Evolutionary conservation across 176 grass and related monocot species (phyloP).

Genomic region (Typha latifolia): DNA sequence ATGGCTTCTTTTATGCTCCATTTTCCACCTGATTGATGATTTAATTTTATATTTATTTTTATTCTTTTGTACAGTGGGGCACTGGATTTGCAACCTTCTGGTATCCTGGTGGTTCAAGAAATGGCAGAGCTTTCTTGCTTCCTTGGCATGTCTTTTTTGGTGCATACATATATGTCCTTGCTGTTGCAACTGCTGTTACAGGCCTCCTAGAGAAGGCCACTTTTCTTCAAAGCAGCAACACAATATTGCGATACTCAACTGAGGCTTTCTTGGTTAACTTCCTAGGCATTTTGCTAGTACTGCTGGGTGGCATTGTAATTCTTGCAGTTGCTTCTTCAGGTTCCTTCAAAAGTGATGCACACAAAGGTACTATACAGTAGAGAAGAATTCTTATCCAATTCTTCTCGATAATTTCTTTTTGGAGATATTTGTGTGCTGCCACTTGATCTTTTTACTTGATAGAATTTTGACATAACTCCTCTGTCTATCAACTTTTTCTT

Average conservation of each 20-base stretch:
- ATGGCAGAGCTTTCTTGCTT: conserved; percentile 49
- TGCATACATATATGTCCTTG: conserved; percentile 65
- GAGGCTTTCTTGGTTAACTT: conserved; percentile 84
- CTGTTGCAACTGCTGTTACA: conserved; percentile 53
- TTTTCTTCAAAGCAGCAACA: conserved; percentile 66
- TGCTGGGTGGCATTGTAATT: conserved; percentile 54
- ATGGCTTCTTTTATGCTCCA: no score
- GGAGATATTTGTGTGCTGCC: not conserved
- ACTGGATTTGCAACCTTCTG: conserved; percentile 79
- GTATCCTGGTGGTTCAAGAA: conserved; percentile 95
- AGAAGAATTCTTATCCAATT: conserved; percentile 7
- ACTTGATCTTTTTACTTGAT: not conserved
- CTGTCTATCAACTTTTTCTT: not conserved
- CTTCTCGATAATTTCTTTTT: not conserved
- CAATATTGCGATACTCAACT: conserved; percentile 57
- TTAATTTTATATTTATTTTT: not conserved
- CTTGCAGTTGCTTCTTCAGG: conserved; percentile 46
- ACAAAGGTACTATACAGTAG: conserved; percentile 61
- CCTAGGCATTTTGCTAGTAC: conserved; percentile 55
- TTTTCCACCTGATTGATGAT: not conserved
- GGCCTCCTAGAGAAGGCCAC: conserved; percentile 94
- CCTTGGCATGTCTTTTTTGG: conserved; percentile 87
- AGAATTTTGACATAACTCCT: conserved; percentile 10
- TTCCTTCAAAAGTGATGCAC: conserved; percentile 37
- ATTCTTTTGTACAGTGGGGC: conserved; percentile 50